Evolutionary conservation across 768 basidiomycete species (phyloP), one percentile per base, ranked within the genome.

Genomic region (Suillus plorans): DNA sequence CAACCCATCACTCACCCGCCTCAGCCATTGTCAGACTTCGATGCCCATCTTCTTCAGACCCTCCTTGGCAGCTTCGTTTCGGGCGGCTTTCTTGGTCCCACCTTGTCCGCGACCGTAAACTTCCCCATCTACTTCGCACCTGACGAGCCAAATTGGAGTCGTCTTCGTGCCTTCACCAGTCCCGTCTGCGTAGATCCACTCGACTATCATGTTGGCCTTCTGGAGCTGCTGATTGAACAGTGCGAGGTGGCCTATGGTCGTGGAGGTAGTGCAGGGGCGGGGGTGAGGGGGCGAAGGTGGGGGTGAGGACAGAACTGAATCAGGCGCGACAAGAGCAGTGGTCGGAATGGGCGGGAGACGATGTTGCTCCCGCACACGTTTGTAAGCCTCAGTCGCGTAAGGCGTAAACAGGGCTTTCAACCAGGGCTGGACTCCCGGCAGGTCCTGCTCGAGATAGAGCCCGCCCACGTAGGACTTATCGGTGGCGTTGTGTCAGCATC

Each of bases 11-110:
- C 44, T 45, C 52, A 41, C 52, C 36, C 66, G 64, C 63, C 65
- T 64, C 62, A 22, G 18, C 28, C 50, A 16, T 28, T 22, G 2
- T 45, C 49, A 84, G 57, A 86, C 85, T 49, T 78, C 66, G 56
- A 90, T 80, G 2, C 86, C 89, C 73, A 93, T 68, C 63, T 77
- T 82, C 70, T 79, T 74, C 66, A 93, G 79, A 3, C 90, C 91
- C 68, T 86, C 79, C 74, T 91, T 92, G 37, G 92, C 92, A 5
- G 92, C 92, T 72, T 91, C 91, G 70, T 92, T 92, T 71, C 88
- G 82, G 1, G 92, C 92, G 1, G 85, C 83, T 73, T 89, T 91
- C 83, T 94, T 94, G 49, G 90, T 92, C 67, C 83, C 85, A 12
- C 90, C 92, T 62, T 78, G 81, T 1, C 92, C 92, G 14, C 72